Conservation (phyloP, 164 flowering plant species). For the Nymphaea colorata region DNA sequence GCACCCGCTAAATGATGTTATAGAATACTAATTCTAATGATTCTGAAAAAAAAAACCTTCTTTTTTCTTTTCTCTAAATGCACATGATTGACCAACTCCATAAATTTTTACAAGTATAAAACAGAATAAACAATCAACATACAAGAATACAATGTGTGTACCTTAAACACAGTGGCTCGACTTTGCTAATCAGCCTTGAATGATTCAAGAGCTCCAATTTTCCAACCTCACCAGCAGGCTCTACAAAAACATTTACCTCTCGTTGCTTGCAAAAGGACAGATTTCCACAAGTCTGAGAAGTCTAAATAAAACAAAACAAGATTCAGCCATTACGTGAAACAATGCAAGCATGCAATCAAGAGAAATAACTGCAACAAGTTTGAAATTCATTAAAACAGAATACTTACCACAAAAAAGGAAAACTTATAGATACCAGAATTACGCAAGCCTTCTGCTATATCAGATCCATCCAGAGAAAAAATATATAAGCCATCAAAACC, state of each 20-base stretch:
- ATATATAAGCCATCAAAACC: constrained; percentile 59
- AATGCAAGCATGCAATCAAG: too few species aligned
- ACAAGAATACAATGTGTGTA: neutral
- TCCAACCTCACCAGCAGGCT: constrained; percentile 17
- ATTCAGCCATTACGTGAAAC: too few species aligned
- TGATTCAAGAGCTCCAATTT: constrained; percentile 28
- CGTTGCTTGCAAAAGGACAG: constrained; percentile 5
- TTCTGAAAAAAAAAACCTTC: too few species aligned
- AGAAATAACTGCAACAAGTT: too few species aligned
- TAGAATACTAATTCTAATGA: too few species aligned
- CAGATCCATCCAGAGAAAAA: constrained; percentile 24
- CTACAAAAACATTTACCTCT: constrained; percentile 28
- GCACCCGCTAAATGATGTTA: too few species aligned
- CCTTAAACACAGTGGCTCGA: neutral
- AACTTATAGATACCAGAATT: constrained; percentile 47
- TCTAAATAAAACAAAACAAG: too few species aligned
- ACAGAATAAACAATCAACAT: too few species aligned
- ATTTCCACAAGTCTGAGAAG: constrained; percentile 14
- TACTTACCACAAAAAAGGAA: constrained; percentile 43
- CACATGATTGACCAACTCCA: too few species aligned
- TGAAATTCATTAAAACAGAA: too few species aligned
- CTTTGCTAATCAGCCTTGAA: neutral
- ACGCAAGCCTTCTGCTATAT: constrained; percentile 18
- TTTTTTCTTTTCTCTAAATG: too few species aligned
- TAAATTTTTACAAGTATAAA: too few species aligned